Percentiles rank a stretch among this genome's conserved stretches.
These are phyloP conservation scores for Ajuga chamaepitys DNA, from an alignment of 257 asterid genomes.

Conservation along the genomic window DNA sequence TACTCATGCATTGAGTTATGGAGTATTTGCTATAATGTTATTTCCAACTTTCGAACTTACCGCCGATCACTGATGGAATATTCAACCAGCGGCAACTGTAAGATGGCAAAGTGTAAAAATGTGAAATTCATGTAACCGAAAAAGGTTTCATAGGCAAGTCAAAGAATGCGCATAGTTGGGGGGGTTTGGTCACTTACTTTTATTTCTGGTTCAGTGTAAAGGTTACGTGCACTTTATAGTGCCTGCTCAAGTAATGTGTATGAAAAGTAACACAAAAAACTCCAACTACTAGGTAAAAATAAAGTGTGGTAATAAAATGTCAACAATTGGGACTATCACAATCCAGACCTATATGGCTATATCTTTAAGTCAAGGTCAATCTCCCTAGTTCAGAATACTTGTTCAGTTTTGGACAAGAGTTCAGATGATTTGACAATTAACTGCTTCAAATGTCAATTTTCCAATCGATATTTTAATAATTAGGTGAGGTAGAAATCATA, in stretches of 20 bases:
- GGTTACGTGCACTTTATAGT: background rate
- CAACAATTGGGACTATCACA: slow-evolving; percentile 8
- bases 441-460: slow-evolving; percentile 14
- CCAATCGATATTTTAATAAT: slow-evolving; percentile 6
- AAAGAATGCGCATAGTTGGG: no score
- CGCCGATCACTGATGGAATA: background rate
- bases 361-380: slow-evolving; percentile 1
- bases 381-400: background rate
- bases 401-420: background rate
- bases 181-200: no score
- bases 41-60: background rate
- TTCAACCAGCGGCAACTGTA: background rate
- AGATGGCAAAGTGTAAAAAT: no score
- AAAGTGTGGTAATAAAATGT: background rate
- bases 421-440: background rate
- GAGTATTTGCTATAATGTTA: background rate
- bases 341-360: slow-evolving; percentile 8
- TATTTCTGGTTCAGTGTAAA: background rate
- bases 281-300: slow-evolving; percentile 14
- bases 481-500: slow-evolving; percentile 13
- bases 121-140: no score
- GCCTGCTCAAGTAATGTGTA: background rate
- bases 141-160: no score
- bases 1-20: background rate
- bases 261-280: background rate